Conservation (phyloP, 495 filamentous ascomycete species). For the Penicillium crystallinum region DNA sequence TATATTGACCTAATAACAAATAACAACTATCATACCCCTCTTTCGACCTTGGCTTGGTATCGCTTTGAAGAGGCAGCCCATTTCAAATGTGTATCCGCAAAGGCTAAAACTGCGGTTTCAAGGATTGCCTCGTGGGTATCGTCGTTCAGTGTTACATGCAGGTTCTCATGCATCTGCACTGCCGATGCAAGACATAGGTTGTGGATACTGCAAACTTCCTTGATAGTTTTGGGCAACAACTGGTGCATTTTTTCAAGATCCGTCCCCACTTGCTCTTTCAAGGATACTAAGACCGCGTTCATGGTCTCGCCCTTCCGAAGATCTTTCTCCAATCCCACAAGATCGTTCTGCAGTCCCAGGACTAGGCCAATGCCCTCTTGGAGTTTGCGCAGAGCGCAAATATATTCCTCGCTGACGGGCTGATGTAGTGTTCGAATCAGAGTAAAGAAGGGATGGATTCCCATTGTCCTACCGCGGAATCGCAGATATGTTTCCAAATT, state of each 20-base stretch:
- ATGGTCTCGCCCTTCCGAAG: not conserved
- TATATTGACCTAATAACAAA: not conserved
- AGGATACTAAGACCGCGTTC: conserved; percentile 1
- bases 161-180: not conserved
- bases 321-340: conserved; percentile 1
- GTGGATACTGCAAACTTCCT: not conserved
- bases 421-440: not conserved
- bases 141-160: not conserved
- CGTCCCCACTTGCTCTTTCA: not conserved
- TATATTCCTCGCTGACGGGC: not conserved
- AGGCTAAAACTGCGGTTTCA: not conserved
- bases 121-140: not conserved
- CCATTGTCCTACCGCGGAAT: not conserved
- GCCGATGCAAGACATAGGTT: not conserved
- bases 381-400: not conserved
- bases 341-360: not conserved
- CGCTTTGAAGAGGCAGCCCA: not conserved
- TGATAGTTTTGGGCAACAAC: not conserved
- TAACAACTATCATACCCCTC: not conserved
- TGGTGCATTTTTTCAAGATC: conserved; percentile 12
- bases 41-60: not conserved
- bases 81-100: not conserved
- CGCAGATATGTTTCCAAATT: not conserved
- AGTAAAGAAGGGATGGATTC: conserved; percentile 2
- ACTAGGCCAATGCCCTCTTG: not conserved